Evolutionary conservation across 805 yeast genomes (phyloP).

Genomic region (Saccharomycopsis olivae): DNA sequence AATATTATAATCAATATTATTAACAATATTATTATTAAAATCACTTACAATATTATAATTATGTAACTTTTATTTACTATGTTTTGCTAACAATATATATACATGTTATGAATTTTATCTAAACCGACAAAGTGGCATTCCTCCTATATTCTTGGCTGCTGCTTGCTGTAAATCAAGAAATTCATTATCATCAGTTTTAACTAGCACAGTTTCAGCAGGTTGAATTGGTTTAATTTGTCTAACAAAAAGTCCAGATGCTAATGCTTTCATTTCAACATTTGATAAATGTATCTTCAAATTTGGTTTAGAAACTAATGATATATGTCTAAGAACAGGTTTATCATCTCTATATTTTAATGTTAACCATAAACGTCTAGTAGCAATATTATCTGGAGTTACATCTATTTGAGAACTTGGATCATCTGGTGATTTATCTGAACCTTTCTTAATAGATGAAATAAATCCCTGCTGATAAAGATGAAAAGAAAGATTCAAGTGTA

Average conservation of each 20-base stretch:
- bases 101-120: constrained; percentile 24
- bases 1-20: too few species aligned
- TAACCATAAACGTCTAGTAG: constrained; percentile 84
- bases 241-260: constrained; percentile 68
- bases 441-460: constrained; percentile 72
- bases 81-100: background rate
- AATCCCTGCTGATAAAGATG: constrained; percentile 89
- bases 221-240: constrained; percentile 71
- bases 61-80: too few species aligned
- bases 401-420: constrained; percentile 43
- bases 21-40: too few species aligned
- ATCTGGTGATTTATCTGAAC: constrained; percentile 82
- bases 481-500: constrained; percentile 74
- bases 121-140: constrained; percentile 76
- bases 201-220: constrained; percentile 82
- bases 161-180: constrained; percentile 82
- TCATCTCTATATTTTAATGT: constrained; percentile 81
- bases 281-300: constrained; percentile 61
- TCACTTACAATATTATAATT: too few species aligned
- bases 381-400: constrained; percentile 76
- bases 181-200: constrained; percentile 35
- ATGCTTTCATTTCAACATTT: constrained; percentile 51
- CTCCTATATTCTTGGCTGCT: constrained; percentile 56
- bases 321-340: constrained; percentile 61
- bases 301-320: constrained; percentile 75